Base-by-base conservation (phyloP, 2,329 filamentous ascomycete species). In the Apiospora kogelbergensis region DNA sequence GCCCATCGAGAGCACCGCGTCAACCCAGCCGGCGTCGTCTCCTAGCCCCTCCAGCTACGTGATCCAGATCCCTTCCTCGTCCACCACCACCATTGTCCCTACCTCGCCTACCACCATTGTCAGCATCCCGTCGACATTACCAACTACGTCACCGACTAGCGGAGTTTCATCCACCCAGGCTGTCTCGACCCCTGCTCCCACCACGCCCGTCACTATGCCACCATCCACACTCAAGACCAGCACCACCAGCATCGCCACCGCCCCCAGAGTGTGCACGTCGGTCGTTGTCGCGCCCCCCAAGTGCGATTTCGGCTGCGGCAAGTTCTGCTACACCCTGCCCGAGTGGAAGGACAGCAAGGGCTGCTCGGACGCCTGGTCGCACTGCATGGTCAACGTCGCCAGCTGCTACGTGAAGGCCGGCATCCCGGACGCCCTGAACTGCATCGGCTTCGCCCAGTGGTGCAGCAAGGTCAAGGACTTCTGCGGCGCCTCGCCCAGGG, bases 241-340 rank as follows among this genome's bases (percentile, higher is more conserved):
- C 26, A 48, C 44, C 37, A 81, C 79, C 26, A 81, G 81, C 20
- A 78, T 76, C 37, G 76, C 81, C 20, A 78, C 76, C 37, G 76
- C 78, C 46, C 74, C 81, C 2, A 30, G 17, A n/a, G 76, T 85
- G 67, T 88, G 86, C 77, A 85, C 83, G 11, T 78, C 81, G 64
- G 86, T 84, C 30, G 76, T 79, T 30, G 80, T 82, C 13, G 76
- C 82, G 30, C 82, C 84, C 11, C 77, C 84, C 64, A 80, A 78
- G 40, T 88, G 86, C 77, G 86, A 88, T 75, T 88, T 86, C 77
- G 79, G 83, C 72, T 84, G 84, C 71, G 87, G 86, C 64, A 83
- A 81, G 70, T 89, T 86, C 71, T 74, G 73, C 68, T 74, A 73
- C 17, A 69, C 80, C 63, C 81, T 88, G 15, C 86, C 85, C 30